Base-by-base conservation (phyloP, 805 yeast species). In the Metschnikowia santaceciliae region DNA sequence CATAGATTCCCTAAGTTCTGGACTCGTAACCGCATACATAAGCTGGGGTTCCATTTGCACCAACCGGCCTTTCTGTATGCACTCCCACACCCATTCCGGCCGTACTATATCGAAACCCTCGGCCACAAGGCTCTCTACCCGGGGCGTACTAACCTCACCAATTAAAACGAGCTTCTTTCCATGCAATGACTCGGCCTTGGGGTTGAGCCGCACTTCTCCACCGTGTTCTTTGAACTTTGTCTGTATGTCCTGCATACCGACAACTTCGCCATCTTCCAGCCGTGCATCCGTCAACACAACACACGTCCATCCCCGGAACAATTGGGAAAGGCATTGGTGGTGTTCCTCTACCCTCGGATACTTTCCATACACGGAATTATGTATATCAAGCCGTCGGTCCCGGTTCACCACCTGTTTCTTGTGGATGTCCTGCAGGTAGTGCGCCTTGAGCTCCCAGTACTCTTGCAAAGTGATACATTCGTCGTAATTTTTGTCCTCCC, bases 51-150 rank as follows among this genome's bases (percentile, higher is more conserved):
- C 96, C 6, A 86, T 56, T 2, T 75, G 76, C 0, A 88, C 64
- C 1, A 82, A 42, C 2, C 58, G 47, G 1, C 64, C 59, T 13
- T 70, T 62, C 15, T 64, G 60, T 2, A 88, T 68, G 57, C 94
- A 82, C 56, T 88, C 91, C 42, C 81, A 71, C 5, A 89, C 63
- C 96, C 96, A 92, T 32, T 68, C 63, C 0, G 95, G 90, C 47
- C 67, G 75, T 6, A 90, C 61, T 0, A 92, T 71, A 59, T 84
- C 88, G 57, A 76, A 79, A 0, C 86, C 86, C 15, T 63, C 61
- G 2, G 57, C 47, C 10, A 61, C 49, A 55, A 67, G 69, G 4
- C 54, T 47, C 39, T 60, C 49, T 15, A 67, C 54, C 5, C 62
- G 55, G 4, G 76, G 76, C 3, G 67, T 57, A 8, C 51, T 36